These are phyloP conservation scores for Populus tremula DNA, from an alignment of 345 rosid genomes.

Conservation along the genomic window DNA sequence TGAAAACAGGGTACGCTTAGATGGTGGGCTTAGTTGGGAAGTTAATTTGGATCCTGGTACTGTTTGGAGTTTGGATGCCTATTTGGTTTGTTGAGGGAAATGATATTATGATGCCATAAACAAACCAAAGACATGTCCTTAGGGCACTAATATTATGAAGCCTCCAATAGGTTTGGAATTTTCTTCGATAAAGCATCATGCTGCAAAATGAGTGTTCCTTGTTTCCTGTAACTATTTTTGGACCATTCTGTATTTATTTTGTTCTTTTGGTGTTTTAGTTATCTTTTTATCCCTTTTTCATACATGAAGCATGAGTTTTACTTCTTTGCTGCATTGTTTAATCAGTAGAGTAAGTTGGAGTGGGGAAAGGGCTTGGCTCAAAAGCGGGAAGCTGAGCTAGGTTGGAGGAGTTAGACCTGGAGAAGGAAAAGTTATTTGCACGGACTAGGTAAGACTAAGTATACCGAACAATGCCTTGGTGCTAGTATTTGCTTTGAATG, in stretches of 20 bases:
- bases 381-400: constrained; percentile 78
- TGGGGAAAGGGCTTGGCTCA: constrained; percentile 99
- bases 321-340: neutral
- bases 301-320: neutral
- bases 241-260: neutral
- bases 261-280: neutral
- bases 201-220: neutral
- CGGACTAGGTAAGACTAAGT: constrained; percentile 57
- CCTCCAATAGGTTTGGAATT: neutral
- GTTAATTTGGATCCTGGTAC: neutral
- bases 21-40: neutral
- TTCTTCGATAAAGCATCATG: neutral
- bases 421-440: constrained; percentile 90
- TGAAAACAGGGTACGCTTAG: neutral
- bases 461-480: neutral
- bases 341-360: constrained; percentile 77
- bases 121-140: neutral
- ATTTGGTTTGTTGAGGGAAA: neutral
- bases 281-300: neutral
- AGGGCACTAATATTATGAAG: neutral
- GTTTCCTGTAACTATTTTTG: neutral
- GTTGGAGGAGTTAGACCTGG: constrained; percentile 65
- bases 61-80: neutral
- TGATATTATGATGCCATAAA: neutral
- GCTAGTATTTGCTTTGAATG: neutral